Evolutionary conservation across 2,329 filamentous ascomycete genomes (phyloP), one percentile per base, ranked within the genome.

Genomic region (Bipolaris gigantea): DNA sequence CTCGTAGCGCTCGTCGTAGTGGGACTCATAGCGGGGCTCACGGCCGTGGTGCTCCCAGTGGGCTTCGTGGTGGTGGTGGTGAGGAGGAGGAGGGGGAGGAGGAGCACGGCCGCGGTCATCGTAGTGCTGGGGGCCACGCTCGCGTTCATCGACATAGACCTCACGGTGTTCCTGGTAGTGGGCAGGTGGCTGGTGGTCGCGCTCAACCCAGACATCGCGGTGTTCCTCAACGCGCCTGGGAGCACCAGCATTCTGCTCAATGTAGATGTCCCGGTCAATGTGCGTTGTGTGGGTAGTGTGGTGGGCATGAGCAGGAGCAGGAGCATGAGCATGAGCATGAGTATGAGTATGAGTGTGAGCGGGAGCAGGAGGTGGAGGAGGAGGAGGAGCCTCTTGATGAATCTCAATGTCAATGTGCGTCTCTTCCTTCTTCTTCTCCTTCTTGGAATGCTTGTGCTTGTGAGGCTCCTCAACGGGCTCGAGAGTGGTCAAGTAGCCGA

Each of bases 401-500:
- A 70, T 62, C 21, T 66, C 60, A 41, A 72, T 67, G 57, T 74
- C 72, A 56, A 72, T 62, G 46, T 74, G 50, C 21, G 56, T 67
- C 25, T 64, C 61, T 46, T 65, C 55, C 57, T 66, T 55, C 48
- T 65, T 56, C 25, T 21, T 23, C 13, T 40, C 19, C 19, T 53
- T 47, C 27, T 30, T 30, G 10, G 10, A 11, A 38, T 55, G 36
- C 62, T 64, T 61, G 52, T 50, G 53, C 57, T 64, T 57, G 46
- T 66, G 53, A 48, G 58, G 52, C 51, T 54, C 48, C 16, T 68
- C 65, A 19, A 66, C 53, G 8, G 71, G 72, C 61, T 75, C 72
- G 35, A 74, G 60, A 13, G 57, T 54, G 6, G 67, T 67, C 63
- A 75, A 56, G 59, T 62, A 74, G 39, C 69, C 71, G 40, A 75